Evolutionary conservation across 2,329 filamentous ascomycete genomes (phyloP).

Genomic region (Huntiella decipiens): DNA sequence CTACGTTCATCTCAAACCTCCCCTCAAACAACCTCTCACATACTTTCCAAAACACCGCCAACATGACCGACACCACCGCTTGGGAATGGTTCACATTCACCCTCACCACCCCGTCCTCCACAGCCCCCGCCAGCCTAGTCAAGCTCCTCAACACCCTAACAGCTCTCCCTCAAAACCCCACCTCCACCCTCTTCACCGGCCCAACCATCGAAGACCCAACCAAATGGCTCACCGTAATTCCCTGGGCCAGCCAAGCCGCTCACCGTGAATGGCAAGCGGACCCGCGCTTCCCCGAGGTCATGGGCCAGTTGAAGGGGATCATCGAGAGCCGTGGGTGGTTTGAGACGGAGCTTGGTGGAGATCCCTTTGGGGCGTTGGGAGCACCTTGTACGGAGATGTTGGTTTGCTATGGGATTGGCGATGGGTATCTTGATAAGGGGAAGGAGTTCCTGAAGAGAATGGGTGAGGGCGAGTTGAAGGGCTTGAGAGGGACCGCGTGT

Average conservation of each 20-base stretch:
- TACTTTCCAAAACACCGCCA: constrained; percentile 1
- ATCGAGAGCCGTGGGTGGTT: constrained; percentile 11
- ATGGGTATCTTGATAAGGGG: constrained; percentile 12
- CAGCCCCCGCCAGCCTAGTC: constrained; percentile 14
- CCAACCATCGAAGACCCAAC: constrained; percentile 19
- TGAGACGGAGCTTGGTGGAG: neutral
- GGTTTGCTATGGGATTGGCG: constrained; percentile 18
- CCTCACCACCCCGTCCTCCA: constrained; percentile 17
- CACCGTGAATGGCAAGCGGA: constrained; percentile 24
- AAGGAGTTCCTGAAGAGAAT: constrained; percentile 17
- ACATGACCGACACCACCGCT: constrained; percentile 16
- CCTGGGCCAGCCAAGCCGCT: constrained; percentile 19
- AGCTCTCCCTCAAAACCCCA: constrained; percentile 14
- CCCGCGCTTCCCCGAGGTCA: constrained; percentile 21
- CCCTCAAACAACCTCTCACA: neutral
- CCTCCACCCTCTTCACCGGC: constrained; percentile 19
- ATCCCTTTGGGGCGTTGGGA: constrained; percentile 16
- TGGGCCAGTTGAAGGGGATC: constrained; percentile 16
- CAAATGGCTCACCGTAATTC: constrained; percentile 18
- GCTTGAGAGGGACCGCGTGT: constrained; percentile 18
- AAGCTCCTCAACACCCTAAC: constrained; percentile 2
- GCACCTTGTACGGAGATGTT: constrained; percentile 23
- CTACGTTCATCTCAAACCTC: too few species aligned
- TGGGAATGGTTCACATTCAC: constrained; percentile 18
- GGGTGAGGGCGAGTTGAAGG: constrained; percentile 15